phyloP scores from a whole-genome alignment of 2,329 filamentous ascomycete genomes.

The Trichocomaceae sp. region DNA sequence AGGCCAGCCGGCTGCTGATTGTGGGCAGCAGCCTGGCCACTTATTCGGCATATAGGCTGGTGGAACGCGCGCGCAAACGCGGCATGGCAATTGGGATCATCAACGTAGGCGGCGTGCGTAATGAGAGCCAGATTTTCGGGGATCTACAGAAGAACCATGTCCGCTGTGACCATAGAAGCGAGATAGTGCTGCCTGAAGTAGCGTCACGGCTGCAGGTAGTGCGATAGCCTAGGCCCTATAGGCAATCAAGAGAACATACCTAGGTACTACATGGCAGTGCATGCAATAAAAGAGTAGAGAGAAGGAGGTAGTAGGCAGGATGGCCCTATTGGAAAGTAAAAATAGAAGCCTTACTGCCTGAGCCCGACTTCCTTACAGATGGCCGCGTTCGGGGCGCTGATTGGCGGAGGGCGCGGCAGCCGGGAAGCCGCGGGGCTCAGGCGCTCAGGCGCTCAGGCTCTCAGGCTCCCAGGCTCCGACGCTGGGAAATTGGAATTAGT shows the following conservation, averaged over 20 bases:
- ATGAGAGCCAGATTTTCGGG: slow-evolving; percentile 38
- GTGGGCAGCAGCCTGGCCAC: slow-evolving; percentile 88
- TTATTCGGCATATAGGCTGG: slow-evolving; percentile 88
- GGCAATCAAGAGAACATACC: no score
- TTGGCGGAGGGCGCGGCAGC: background rate
- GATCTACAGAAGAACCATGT: slow-evolving; percentile 27
- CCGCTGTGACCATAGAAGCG: slow-evolving; percentile 38
- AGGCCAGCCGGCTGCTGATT: slow-evolving; percentile 66
- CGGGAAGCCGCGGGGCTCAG: slow-evolving; percentile 17
- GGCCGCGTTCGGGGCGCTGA: background rate
- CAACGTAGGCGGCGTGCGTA: slow-evolving; percentile 57
- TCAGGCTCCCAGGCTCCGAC: no score
- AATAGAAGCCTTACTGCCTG: background rate
- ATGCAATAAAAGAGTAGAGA: background rate
- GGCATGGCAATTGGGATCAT: slow-evolving; percentile 81
- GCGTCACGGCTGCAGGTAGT: slow-evolving; percentile 21
- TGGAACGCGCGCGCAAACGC: slow-evolving; percentile 72
- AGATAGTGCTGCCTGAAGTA: slow-evolving; percentile 38
- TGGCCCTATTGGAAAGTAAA: background rate
- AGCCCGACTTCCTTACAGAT: background rate
- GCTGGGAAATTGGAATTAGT: no score
- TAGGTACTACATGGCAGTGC: no score
- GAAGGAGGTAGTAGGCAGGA: no score
- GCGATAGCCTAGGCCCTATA: no score
- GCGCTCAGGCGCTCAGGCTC: no score